Evolutionary conservation across 768 basidiomycete species (phyloP), one percentile per base, ranked within the genome.

Genomic region (Gelatoporia subvermispora): DNA sequence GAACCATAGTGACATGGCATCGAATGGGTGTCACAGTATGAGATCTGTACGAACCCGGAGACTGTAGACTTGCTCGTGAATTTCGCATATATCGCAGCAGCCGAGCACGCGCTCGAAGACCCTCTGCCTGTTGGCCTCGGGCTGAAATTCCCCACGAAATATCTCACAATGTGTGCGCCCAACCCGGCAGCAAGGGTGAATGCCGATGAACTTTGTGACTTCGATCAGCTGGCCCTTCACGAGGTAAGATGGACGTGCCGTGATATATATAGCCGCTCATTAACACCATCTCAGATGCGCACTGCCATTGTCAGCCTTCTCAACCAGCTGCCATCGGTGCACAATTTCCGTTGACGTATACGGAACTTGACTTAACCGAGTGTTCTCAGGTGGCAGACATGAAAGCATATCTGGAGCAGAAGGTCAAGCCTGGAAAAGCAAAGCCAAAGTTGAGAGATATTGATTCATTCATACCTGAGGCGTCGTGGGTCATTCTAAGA

Each of bases 31-130:
- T 18, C 5, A 9, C 43, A 86, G 83, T 85, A 86, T 54, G 85
- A 88, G 61, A 84, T 88, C 47, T 68, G 77, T 17, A 75, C 76
- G 48, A 85, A 86, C 52, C 71, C 82, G 0, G 65, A 70, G 38
- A 78, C 77, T 0, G 84, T 88, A 24, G 85, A 88, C 53, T 72
- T 88, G 8, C 75, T 88, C 4, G 74, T 86, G 17, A 83, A 82
- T 17, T 67, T 87, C 7, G 70, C 81, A 0, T 84, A 82, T 55
- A 62, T 70, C 17, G 73, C 82, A 1, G 82, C 82, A 0, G 64
- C 66, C 8, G 81, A 83, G 51, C 65, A 68, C 2, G 70, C 70
- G 2, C 64, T 84, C 43, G 74, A 79, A 10, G 79, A 82, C 15
- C 82, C 78, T 10, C 67, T 84, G 7, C 81, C 82, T 1, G 60